A percentile compares a stretch with the other conserved stretches of the same genome.
Conservation (phyloP, 768 basidiomycete genomes). For the Trametes maxima region DNA sequence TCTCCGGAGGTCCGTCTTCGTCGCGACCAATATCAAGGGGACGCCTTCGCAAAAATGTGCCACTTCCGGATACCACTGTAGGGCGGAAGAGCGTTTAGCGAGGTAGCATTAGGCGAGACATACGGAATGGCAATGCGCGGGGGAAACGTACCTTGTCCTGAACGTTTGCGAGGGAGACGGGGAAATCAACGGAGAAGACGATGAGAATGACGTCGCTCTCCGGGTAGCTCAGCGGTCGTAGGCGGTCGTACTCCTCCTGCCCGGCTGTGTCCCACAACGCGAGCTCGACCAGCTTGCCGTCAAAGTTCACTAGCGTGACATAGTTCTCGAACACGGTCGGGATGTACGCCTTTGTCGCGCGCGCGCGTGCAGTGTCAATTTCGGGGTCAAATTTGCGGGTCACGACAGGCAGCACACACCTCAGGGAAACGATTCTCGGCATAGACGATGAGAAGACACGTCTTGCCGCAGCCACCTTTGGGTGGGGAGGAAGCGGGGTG, state of each 20-base stretch:
- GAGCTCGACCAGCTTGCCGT: conserved; percentile 88
- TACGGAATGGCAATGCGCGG: background rate
- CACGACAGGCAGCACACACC: conserved; percentile 50
- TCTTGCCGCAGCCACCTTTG: conserved; percentile 86
- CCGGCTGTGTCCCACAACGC: conserved; percentile 99
- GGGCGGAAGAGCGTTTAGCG: conserved; percentile 16
- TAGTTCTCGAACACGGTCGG: conserved; percentile 96
- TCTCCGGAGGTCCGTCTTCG: conserved; percentile 88
- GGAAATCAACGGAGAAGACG: conserved; percentile 93
- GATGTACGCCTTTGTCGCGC: conserved; percentile 71
- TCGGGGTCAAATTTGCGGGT: background rate
- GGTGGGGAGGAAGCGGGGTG: background rate
- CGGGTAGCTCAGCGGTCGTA: conserved; percentile 84
- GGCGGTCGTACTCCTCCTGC: conserved; percentile 94
- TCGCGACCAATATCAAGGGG: conserved; percentile 89
- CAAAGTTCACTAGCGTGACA: conserved; percentile 82
- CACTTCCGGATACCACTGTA: conserved; percentile 90
- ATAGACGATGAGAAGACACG: conserved; percentile 94
- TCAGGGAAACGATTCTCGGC: conserved; percentile 96
- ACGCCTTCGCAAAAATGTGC: conserved; percentile 90
- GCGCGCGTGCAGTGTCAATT: background rate
- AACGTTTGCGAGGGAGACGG: conserved; percentile 87
- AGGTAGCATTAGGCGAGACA: background rate
- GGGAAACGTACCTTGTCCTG: conserved; percentile 71
- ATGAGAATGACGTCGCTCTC: conserved; percentile 92